A percentile compares a stretch with the other conserved stretches of the same genome.
phyloP scores from a whole-genome alignment of 2,329 filamentous ascomycete species.

The Bipolaris bicolor region DNA sequence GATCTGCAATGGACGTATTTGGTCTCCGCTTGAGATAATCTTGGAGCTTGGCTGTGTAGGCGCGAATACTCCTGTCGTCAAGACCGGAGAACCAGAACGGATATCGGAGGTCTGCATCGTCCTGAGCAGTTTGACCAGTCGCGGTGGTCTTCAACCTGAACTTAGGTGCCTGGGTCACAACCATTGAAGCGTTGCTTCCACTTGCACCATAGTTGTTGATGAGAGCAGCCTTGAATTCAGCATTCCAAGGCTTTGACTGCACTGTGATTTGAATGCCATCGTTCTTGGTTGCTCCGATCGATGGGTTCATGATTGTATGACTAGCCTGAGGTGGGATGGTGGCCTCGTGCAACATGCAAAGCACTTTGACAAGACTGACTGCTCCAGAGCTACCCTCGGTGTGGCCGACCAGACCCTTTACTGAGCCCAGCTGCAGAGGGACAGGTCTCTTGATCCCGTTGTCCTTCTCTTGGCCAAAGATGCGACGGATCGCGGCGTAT shows the following conservation, averaged over 20 bases:
- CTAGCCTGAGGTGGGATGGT: conserved; percentile 32
- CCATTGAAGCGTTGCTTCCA: conserved; percentile 27
- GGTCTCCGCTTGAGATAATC: not conserved
- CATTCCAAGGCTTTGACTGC: conserved; percentile 15
- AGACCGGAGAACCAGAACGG: conserved; percentile 7
- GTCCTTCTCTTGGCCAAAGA: not conserved
- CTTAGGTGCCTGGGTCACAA: conserved; percentile 12
- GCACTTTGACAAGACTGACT: conserved; percentile 35
- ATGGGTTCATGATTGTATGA: conserved; percentile 18
- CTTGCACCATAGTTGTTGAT: conserved; percentile 36
- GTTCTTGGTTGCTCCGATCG: conserved; percentile 9
- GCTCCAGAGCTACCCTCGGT: conserved; percentile 31
- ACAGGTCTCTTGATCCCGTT: not conserved
- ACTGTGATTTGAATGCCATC: conserved; percentile 25
- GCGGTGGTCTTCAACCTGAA: not conserved
- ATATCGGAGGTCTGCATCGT: not conserved
- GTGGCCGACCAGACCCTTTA: not conserved
- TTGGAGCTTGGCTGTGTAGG: not conserved
- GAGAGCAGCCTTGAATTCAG: conserved; percentile 7
- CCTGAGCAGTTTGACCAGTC: no score
- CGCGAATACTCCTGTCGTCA: not conserved
- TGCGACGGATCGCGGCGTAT: not conserved
- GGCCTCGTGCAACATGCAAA: conserved; percentile 29
- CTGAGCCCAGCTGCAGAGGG: not conserved
- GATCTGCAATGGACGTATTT: not conserved